Conservation (phyloP, 1,139 yeast genomes). For the Protomyces pachydermus region DNA sequence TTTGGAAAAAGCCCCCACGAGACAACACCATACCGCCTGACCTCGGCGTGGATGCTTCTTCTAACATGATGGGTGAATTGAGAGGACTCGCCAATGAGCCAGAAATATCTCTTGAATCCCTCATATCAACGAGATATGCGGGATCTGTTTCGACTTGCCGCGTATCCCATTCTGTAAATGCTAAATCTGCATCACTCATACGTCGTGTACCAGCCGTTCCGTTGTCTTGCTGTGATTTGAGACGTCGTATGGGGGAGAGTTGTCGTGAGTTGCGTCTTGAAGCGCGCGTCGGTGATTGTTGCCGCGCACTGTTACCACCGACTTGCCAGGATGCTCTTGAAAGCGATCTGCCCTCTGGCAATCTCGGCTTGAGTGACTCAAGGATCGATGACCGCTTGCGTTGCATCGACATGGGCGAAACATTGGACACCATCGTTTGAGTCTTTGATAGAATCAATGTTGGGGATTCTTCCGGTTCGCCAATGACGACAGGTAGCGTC, state of each 20-base stretch:
- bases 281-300: neutral
- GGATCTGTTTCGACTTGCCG: constrained; percentile 13
- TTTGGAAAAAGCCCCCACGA: neutral
- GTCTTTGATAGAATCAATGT: neutral
- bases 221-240: neutral
- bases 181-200: constrained; percentile 1
- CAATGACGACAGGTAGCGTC: neutral
- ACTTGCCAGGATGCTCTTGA: constrained; percentile 14
- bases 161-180: constrained; percentile 25
- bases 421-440: neutral
- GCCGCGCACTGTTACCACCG: neutral
- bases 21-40: neutral
- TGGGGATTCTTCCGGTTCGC: neutral
- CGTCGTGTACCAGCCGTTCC: neutral
- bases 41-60: neutral
- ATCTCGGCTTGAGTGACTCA: constrained; percentile 8
- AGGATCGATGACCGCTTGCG: constrained; percentile 11
- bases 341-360: constrained; percentile 2
- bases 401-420: neutral
- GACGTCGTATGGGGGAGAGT: neutral
- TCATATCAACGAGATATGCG: constrained; percentile 14
- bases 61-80: neutral
- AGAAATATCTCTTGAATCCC: constrained; percentile 19
- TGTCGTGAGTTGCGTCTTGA: neutral
- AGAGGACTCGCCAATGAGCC: constrained; percentile 9